Evolutionary conservation across 176 grass and related monocot species (phyloP).

Genomic region (Zea mays): Zm-B73-REFERENCE-NAM-5.0 NC_050098.1:169664001-169664500

Average conservation of each 20-base stretch:
- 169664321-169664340: not conserved
- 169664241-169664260: not conserved
- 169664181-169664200: not conserved
- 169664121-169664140: not conserved
- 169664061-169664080: not conserved
- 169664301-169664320: not conserved
- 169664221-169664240: conserved; percentile 14
- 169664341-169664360: conserved; percentile 40
- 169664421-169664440: not conserved
- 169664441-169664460: not conserved
- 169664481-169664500: not conserved
- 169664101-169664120: not conserved
- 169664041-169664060: not conserved
- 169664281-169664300: conserved; percentile 40
- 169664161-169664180: conserved; percentile 57
- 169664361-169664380: conserved; percentile 23
- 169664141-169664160: conserved; percentile 23
- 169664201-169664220: conserved; percentile 40
- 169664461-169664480: conserved; percentile 33
- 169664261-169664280: not conserved
- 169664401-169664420: not conserved
- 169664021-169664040: not conserved
- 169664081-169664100: not conserved
- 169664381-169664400: not conserved
- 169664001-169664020: not conserved